Conservation (phyloP, 2,329 filamentous ascomycete species). For the Fusarium sp. region DNA sequence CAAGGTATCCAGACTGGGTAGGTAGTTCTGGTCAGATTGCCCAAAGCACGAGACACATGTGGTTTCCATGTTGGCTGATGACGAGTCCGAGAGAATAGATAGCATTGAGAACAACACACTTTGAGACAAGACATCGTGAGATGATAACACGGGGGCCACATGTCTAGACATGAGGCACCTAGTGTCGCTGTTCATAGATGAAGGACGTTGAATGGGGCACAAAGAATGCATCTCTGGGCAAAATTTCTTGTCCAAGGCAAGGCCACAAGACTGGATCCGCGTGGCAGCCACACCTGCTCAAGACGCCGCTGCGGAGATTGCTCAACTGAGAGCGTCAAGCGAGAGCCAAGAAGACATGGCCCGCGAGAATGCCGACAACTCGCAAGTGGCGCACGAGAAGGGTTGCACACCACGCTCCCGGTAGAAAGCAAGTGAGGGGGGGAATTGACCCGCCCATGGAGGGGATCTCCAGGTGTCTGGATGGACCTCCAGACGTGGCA, state of each 20-base stretch:
- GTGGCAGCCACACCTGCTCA: constrained; percentile 1
- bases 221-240: neutral
- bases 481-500: constrained; percentile 17
- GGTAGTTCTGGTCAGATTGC: constrained; percentile 6
- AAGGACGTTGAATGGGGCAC: neutral
- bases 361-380: constrained; percentile 7
- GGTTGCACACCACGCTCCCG: constrained; percentile 4
- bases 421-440: neutral
- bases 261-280: constrained; percentile 1
- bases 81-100: neutral
- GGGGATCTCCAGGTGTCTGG: neutral
- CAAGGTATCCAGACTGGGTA: neutral
- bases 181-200: constrained; percentile 16
- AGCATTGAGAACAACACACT: constrained; percentile 10
- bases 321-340: constrained; percentile 3
- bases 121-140: constrained; percentile 27
- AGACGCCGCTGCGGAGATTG: constrained; percentile 1
- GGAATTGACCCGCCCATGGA: neutral
- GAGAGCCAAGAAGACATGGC: constrained; percentile 22
- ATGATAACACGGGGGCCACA: constrained; percentile 7
- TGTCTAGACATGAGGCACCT: constrained; percentile 11
- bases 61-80: constrained; percentile 10
- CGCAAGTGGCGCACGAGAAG: constrained; percentile 13
- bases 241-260: neutral
- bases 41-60: constrained; percentile 1